These are phyloP conservation scores for Cryptococcus sp. DNA, from an alignment of 1,284 basidiomycete genomes.

Conservation along the genomic window DNA sequence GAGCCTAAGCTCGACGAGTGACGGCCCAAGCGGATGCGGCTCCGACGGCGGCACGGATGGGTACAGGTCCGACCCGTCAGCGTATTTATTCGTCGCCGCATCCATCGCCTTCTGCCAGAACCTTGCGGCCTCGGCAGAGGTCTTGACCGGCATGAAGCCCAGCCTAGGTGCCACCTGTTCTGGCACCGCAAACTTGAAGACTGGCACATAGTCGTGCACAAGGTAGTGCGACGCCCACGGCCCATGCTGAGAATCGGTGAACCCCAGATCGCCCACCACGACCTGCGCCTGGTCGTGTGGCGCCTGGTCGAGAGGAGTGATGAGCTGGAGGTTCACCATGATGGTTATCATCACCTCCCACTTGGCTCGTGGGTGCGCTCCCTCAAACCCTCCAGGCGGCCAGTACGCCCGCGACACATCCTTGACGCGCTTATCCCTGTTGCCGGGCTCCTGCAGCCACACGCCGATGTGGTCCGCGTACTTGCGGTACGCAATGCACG, in stretches of 20 bases:
- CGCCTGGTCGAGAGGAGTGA: constrained; percentile 25
- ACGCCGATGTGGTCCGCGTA: constrained; percentile 35
- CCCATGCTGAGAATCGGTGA: constrained; percentile 9
- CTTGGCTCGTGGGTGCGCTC: constrained; percentile 21
- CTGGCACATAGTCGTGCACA: constrained; percentile 34
- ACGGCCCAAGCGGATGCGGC: too few relatives aligned
- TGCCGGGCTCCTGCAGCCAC: constrained; percentile 27
- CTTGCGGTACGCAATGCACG: constrained; percentile 19
- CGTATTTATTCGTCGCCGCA: constrained; percentile 7
- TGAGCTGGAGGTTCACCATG: constrained; percentile 29
- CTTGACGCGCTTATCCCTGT: constrained; percentile 21
- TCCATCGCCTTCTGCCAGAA: constrained; percentile 25
- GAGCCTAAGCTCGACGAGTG: too few relatives aligned
- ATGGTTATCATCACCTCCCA: constrained; percentile 24
- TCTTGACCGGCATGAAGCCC: constrained; percentile 28
- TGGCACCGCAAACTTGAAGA: constrained; percentile 34
- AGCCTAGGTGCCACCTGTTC: constrained; percentile 17
- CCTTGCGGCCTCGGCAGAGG: constrained; percentile 14
- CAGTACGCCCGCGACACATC: constrained; percentile 22
- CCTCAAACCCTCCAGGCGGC: constrained; percentile 20
- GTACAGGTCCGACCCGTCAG: too few relatives aligned
- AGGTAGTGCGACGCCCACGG: constrained; percentile 28
- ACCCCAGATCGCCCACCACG: neutral
- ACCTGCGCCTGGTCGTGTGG: constrained; percentile 12
- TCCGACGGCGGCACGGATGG: too few relatives aligned